Base-by-base conservation (phyloP, 148 eudicot genomes). In the Vaccinium corymbosum region DNA sequence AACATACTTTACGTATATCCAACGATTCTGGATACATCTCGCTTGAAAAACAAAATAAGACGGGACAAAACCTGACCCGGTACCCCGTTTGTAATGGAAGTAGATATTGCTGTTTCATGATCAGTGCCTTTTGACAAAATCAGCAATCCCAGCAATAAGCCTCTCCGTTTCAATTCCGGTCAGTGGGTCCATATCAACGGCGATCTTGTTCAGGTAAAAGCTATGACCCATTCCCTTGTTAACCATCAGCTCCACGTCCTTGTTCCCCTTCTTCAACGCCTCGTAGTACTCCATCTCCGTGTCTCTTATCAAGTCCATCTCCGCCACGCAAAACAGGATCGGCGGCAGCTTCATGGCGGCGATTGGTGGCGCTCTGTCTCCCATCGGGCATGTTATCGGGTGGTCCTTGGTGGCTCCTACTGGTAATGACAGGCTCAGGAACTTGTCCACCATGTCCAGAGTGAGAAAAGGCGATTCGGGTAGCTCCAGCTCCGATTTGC, bases 341-440 rank as follows among this genome's bases (percentile, higher is more conserved):
- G 93, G 93, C 20, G 98, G 96, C 82, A 95, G 55, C 14, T 64
- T 83, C 55, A 90, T 85, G 82, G 82, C 87, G 32, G 70, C 81
- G 9, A 95, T 59, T 0, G 93, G 86, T 48, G 90, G 94, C 0
- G 93, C 98, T 1, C 35, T 79, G 1, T 80, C 80, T 56, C 98
- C 95, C 98, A 95, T 93, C 57, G 98, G 98, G 75, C 96, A 95
- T 4, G 92, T 93, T 11, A 94, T 84, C 2, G 93, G 92, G 87
- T 91, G 92, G 85, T 95, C 98, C 83, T 94, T 95, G 14, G 88
- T 93, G 78, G 85, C 74, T 49, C 98, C 96, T 11, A 75, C 82
- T 25, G 98, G 98, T 82, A 94, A 84, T 0, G 92, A 95, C 77
- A 95, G 83, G 55, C 79, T 74, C 73, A 93, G 53, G 81, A 95